Evolutionary conservation across 208 protist genomes (phyloP).

Genomic region (Leishmania gerbilli): DNA sequence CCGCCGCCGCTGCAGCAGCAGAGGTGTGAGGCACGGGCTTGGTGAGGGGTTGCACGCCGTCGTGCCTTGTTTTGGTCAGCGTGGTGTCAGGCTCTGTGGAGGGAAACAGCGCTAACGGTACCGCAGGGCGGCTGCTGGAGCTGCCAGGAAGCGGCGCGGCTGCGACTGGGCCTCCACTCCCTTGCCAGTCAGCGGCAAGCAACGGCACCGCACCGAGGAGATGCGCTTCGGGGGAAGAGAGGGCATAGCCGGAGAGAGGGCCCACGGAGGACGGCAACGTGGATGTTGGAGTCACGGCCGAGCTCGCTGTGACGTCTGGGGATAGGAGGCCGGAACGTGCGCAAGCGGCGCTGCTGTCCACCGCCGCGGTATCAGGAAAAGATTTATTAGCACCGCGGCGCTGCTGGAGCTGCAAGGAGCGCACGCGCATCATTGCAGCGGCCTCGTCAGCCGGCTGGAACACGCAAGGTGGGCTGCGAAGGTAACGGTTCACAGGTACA

Average conservation of each 20-base stretch:
- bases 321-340: constrained; percentile 4
- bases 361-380: not conserved
- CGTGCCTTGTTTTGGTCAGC: not conserved
- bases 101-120: not conserved
- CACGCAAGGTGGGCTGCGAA: constrained; percentile 29
- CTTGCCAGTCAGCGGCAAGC: not conserved
- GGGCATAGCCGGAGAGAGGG: not conserved
- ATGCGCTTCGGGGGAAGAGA: not conserved
- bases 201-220: not conserved
- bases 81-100: not conserved
- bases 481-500: constrained; percentile 10
- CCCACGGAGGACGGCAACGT: not conserved
- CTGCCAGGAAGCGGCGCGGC: not conserved
- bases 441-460: constrained; percentile 46
- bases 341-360: not conserved
- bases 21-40: not conserved
- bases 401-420: constrained; percentile 26
- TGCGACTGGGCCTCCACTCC: not conserved
- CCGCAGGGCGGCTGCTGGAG: not conserved
- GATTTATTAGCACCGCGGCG: not conserved
- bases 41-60: not conserved
- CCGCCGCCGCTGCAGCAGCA: not conserved
- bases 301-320: constrained; percentile 3
- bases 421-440: constrained; percentile 44
- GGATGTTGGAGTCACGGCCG: not conserved